A percentile compares a stretch with the other conserved stretches of the same genome.
Conservation (phyloP, 352 stramenopile genomes). For the Pythium folliculosum region DNA sequence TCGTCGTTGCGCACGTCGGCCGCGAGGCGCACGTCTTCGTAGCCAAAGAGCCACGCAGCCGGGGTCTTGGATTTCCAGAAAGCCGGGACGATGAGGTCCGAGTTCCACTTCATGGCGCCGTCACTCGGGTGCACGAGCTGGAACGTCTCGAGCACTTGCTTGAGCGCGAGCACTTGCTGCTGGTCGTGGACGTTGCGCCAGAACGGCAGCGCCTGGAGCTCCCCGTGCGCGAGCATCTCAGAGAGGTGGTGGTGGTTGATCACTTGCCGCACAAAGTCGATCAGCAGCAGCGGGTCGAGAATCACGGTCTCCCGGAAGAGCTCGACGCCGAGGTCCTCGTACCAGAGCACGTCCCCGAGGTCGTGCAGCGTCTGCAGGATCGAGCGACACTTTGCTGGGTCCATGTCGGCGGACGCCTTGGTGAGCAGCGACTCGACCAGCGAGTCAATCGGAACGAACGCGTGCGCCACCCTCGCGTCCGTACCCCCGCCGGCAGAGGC, state of each 20-base stretch:
- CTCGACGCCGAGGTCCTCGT: background rate
- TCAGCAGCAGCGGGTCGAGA: conserved; percentile 15
- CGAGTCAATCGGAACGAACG: background rate
- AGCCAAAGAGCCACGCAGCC: conserved; percentile 6
- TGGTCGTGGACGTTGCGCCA: conserved; percentile 1
- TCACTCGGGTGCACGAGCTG: conserved; percentile 10
- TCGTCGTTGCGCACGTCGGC: background rate
- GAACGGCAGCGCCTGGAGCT: conserved; percentile 1
- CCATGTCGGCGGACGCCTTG: background rate
- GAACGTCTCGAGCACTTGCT: conserved; percentile 24
- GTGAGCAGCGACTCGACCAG: background rate
- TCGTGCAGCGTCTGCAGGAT: conserved; percentile 14
- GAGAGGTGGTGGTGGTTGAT: conserved; percentile 2
- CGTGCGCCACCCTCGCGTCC: background rate
- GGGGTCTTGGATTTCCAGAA: background rate
- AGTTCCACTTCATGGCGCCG: conserved; percentile 14
- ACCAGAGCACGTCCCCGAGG: conserved; percentile 25
- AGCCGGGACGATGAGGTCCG: conserved; percentile 12
- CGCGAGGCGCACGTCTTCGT: conserved; percentile 3
- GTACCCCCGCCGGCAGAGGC: background rate
- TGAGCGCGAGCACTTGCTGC: conserved; percentile 17
- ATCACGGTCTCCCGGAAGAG: conserved; percentile 11
- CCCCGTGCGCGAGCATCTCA: background rate
- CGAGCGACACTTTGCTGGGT: background rate
- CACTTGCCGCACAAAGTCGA: conserved; percentile 15